Conservation (phyloP, 1,284 basidiomycete genomes). For the Inonotus hispidus region DNA sequence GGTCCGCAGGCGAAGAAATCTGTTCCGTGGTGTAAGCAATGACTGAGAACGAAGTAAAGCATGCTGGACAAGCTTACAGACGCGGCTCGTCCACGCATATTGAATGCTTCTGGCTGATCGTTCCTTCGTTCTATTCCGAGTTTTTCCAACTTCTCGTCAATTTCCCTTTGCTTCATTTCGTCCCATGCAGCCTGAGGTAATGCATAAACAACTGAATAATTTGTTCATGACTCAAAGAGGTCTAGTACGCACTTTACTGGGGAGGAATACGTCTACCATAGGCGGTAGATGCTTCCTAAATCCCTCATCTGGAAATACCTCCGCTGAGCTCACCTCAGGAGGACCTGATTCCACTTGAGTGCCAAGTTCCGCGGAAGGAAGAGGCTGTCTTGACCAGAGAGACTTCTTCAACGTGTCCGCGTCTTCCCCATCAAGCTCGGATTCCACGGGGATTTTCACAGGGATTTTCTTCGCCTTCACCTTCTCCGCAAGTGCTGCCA, state of each 20-base stretch:
- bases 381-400: conserved; percentile 59
- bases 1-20: conserved; percentile 83
- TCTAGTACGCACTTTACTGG: conserved; percentile 56
- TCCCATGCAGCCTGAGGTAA: conserved; percentile 61
- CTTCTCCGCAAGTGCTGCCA: conserved; percentile 25
- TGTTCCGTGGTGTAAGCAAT: conserved; percentile 27
- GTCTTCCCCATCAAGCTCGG: conserved; percentile 37
- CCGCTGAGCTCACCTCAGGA: conserved; percentile 48
- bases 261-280: conserved; percentile 72
- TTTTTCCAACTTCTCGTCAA: conserved; percentile 74
- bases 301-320: conserved; percentile 56
- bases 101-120: conserved; percentile 49
- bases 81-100: conserved; percentile 70
- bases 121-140: conserved; percentile 69
- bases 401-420: conserved; percentile 34
- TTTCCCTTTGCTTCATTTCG: conserved; percentile 55
- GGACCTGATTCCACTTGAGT: conserved; percentile 31
- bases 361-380: conserved; percentile 38
- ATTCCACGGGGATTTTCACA: conserved; percentile 69
- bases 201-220: not conserved
- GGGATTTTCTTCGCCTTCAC: conserved; percentile 59
- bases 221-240: not conserved
- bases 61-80: conserved; percentile 49
- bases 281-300: conserved; percentile 51
- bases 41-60: not conserved